These are phyloP conservation scores for Pseudozyma sp. DNA, from an alignment of 1,284 basidiomycete species.

Conservation along the genomic window DNA sequence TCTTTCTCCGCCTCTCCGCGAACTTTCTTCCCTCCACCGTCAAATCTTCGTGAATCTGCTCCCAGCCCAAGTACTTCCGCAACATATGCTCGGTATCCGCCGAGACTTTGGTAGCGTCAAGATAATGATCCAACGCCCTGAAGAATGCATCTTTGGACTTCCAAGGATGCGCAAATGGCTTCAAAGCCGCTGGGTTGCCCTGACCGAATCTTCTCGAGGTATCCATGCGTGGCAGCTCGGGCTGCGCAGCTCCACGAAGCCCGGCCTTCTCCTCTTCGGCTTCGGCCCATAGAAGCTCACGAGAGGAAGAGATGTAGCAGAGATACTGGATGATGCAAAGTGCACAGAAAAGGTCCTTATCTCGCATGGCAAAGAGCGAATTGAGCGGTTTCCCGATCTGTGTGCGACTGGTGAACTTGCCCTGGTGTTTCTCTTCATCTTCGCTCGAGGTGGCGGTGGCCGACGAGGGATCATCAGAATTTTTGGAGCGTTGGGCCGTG, in stretches of 20 bases:
- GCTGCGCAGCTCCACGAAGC: slow-evolving; percentile 18
- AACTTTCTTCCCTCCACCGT: slow-evolving; percentile 52
- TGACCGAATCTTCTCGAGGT: slow-evolving; percentile 24
- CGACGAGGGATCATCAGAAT: slow-evolving; percentile 7
- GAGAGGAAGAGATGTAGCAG: slow-evolving; percentile 23
- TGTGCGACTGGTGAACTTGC: slow-evolving; percentile 42
- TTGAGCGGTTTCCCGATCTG: slow-evolving; percentile 56
- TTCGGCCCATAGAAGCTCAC: slow-evolving; percentile 58
- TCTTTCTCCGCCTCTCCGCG: slow-evolving; percentile 46
- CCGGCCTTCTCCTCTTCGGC: slow-evolving; percentile 53
- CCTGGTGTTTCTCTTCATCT: slow-evolving; percentile 33
- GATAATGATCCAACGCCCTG: slow-evolving; percentile 42
- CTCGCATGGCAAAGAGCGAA: slow-evolving; percentile 37
- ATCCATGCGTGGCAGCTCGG: slow-evolving; percentile 21
- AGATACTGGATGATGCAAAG: slow-evolving; percentile 31
- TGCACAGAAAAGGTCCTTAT: slow-evolving; percentile 36
- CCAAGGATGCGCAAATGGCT: slow-evolving; percentile 52
- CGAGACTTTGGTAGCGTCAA: slow-evolving; percentile 21
- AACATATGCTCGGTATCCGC: slow-evolving; percentile 42
- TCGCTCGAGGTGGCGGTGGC: slow-evolving; percentile 29
- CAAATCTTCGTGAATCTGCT: slow-evolving; percentile 46
- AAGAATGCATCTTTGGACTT: slow-evolving; percentile 43
- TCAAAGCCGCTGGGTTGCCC: slow-evolving; percentile 33
- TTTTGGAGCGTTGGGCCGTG: slow-evolving; percentile 38
- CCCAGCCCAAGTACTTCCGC: slow-evolving; percentile 48